These are phyloP conservation scores for Ophiocordyceps camponoti-leonardi DNA, from an alignment of 2,329 filamentous ascomycete genomes.

Conservation along the genomic window DNA sequence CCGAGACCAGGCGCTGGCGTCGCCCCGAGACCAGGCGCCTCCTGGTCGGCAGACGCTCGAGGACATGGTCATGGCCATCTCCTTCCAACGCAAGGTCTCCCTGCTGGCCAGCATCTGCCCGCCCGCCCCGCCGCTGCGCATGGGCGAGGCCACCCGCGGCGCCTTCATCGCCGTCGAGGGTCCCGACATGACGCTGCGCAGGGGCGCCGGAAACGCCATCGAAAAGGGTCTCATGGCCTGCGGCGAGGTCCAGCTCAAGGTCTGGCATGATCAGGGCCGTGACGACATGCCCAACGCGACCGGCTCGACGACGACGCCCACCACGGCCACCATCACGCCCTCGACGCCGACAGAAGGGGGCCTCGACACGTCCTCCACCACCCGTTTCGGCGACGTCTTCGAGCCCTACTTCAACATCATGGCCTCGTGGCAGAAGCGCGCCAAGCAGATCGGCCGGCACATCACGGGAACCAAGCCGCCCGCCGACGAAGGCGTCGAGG, in stretches of 20 bases:
- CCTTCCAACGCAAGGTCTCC: constrained; percentile 59
- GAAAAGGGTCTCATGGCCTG: constrained; percentile 39
- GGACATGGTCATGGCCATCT: constrained; percentile 53
- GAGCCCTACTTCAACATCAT: constrained; percentile 50
- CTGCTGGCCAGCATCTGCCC: constrained; percentile 62
- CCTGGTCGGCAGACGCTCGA: constrained; percentile 17
- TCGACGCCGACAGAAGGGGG: neutral
- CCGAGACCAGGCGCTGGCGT: neutral
- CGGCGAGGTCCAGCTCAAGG: constrained; percentile 22
- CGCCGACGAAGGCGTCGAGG: neutral
- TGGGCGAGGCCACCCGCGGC: constrained; percentile 39
- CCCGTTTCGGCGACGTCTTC: constrained; percentile 22
- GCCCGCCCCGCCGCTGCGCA: constrained; percentile 30
- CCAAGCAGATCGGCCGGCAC: constrained; percentile 46
- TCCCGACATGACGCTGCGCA: constrained; percentile 31
- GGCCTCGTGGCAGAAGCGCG: constrained; percentile 52
- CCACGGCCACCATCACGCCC: neutral
- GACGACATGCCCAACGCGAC: neutral
- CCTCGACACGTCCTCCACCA: neutral
- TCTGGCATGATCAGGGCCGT: constrained; percentile 22
- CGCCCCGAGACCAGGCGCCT: too few species aligned
- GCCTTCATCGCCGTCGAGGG: constrained; percentile 75
- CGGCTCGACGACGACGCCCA: neutral
- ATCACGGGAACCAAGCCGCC: constrained; percentile 14
- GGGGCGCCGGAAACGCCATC: constrained; percentile 45